Conservation (phyloP, 2,329 filamentous ascomycete genomes). For the Botrytis medusae region DNA sequence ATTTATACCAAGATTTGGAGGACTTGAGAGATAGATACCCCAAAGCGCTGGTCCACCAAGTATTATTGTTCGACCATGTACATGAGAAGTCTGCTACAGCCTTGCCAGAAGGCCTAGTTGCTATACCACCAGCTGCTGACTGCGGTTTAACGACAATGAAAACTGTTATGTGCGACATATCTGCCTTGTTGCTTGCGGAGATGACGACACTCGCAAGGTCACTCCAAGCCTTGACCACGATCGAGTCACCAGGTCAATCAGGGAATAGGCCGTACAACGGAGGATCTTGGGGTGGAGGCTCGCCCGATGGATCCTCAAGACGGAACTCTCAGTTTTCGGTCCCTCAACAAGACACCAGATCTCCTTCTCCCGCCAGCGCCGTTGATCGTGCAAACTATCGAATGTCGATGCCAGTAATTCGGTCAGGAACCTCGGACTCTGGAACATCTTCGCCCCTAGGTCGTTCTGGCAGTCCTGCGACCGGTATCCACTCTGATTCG, state of each 20-base stretch:
- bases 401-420: conserved; percentile 75
- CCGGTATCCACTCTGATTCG: conserved; percentile 25
- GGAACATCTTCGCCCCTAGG: conserved; percentile 34
- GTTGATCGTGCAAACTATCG: conserved; percentile 63
- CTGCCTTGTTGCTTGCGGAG: conserved; percentile 70
- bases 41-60: conserved; percentile 73
- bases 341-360: conserved; percentile 48
- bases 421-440: conserved; percentile 38
- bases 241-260: conserved; percentile 71
- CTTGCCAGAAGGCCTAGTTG: conserved; percentile 66
- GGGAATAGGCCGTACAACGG: conserved; percentile 46
- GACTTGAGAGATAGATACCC: conserved; percentile 70
- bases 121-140: conserved; percentile 66
- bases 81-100: conserved; percentile 49
- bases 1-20: conserved; percentile 66
- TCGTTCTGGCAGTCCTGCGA: conserved; percentile 43
- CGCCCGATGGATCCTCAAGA: conserved; percentile 45
- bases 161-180: conserved; percentile 77
- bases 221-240: conserved; percentile 68
- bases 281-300: conserved; percentile 45
- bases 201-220: conserved; percentile 73
- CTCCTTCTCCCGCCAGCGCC: conserved; percentile 53
- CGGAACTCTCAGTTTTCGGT: conserved; percentile 57
- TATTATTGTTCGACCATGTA: conserved; percentile 76
- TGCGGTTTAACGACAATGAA: conserved; percentile 79